Percentiles rank a stretch among this genome's conserved stretches.
phyloP scores from a whole-genome alignment of 2,329 filamentous ascomycete genomes.

The Aspergillus transmontanensis region DNA sequence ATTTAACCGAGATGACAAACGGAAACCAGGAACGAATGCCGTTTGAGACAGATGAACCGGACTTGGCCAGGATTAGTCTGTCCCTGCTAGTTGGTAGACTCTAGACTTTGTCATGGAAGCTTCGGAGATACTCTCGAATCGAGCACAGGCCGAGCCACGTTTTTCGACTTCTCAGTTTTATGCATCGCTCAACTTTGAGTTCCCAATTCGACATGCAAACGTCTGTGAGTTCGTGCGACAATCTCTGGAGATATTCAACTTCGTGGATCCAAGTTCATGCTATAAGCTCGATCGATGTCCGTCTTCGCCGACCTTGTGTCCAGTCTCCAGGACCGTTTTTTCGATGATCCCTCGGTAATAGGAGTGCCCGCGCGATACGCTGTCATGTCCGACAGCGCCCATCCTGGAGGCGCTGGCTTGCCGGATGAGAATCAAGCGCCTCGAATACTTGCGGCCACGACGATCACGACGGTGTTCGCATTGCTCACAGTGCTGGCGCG shows the following conservation, averaged over 20 bases:
- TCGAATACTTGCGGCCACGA: slow-evolving; percentile 17
- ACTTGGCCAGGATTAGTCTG: background rate
- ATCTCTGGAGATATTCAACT: background rate
- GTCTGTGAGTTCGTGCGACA: background rate
- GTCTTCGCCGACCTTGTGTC: background rate
- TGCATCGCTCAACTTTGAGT: background rate
- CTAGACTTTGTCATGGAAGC: background rate
- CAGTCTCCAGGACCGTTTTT: background rate
- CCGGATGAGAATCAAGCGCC: slow-evolving; percentile 16
- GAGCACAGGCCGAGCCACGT: background rate
- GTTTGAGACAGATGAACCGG: background rate
- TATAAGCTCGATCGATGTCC: slow-evolving; percentile 1
- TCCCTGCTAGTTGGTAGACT: background rate
- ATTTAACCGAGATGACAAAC: background rate
- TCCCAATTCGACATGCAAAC: background rate
- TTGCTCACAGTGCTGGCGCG: slow-evolving; percentile 16
- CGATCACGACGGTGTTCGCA: slow-evolving; percentile 14
- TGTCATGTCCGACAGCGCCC: slow-evolving; percentile 11
- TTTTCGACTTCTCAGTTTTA: background rate
- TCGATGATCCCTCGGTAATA: background rate
- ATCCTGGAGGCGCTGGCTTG: slow-evolving; percentile 12
- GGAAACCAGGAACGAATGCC: background rate
- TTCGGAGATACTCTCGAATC: background rate
- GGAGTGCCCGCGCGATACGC: background rate
- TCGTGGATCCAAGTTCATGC: background rate